These are phyloP conservation scores for Quercus tomentella DNA, from an alignment of 331 rosid species.

Conservation along the genomic window DNA sequence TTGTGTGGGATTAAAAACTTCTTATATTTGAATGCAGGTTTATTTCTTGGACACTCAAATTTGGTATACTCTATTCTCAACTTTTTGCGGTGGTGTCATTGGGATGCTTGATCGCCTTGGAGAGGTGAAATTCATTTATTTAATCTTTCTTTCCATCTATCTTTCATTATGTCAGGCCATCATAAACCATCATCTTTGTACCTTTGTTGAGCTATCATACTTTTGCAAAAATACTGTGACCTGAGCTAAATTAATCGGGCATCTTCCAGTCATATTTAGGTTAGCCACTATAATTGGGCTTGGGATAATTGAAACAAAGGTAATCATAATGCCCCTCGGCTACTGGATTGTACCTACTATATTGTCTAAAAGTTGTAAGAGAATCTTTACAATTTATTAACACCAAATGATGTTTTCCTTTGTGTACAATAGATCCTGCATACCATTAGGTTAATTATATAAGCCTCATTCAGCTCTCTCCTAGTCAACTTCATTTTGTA, in stretches of 20 bases:
- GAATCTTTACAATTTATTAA: no score
- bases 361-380: no score
- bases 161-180: neutral
- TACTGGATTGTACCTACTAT: no score
- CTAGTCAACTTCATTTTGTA: no score
- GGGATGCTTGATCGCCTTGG: slow-evolving; percentile 52
- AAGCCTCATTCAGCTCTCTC: no score
- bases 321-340: no score
- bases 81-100: slow-evolving; percentile 42
- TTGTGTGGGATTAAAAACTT: neutral
- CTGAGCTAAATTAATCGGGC: neutral
- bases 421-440: no score
- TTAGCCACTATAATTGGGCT: neutral
- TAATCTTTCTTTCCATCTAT: neutral
- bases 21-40: no score
- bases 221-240: neutral
- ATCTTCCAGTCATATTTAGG: no score
- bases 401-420: no score
- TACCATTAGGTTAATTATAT: no score
- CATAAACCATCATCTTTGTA: neutral
- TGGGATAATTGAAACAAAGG: neutral
- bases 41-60: no score
- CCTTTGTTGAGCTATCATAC: neutral
- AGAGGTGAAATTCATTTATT: slow-evolving; percentile 29
- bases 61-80: slow-evolving; percentile 42